Evolutionary conservation across 2,329 filamentous ascomycete species (phyloP).

Genomic region (Zymoseptoria tritici): DNA sequence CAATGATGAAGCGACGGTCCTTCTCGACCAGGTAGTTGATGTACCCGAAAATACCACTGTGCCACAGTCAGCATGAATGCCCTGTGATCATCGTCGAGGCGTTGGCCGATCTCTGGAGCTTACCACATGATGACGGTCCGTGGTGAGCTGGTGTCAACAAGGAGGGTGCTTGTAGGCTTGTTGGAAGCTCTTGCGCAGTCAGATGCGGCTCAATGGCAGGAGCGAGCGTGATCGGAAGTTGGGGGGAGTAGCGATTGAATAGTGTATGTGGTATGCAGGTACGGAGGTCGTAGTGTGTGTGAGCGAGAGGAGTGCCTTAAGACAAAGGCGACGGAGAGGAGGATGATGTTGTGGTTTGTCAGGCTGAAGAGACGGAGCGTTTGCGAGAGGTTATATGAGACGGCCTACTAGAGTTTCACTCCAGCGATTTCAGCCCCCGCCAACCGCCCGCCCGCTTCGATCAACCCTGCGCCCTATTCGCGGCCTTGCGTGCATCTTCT

Average conservation of each 20-base stretch:
- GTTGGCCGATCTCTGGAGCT: neutral
- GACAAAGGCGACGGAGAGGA: neutral
- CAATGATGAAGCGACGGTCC: constrained; percentile 91
- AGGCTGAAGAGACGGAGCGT: neutral
- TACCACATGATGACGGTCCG: constrained; percentile 10
- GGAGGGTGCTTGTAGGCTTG: neutral
- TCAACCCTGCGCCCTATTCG: neutral
- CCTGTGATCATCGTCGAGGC: neutral
- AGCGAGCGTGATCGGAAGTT: neutral
- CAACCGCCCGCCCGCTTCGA: neutral
- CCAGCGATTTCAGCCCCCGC: neutral
- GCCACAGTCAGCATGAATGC: neutral
- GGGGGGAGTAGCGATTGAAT: neutral
- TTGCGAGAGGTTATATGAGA: neutral
- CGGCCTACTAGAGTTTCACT: neutral
- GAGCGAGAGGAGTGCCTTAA: neutral
- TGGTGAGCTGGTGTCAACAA: constrained; percentile 5
- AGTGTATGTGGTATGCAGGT: neutral
- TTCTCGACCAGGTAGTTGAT: constrained; percentile 99
- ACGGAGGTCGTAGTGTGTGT: neutral
- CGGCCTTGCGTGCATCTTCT: neutral
- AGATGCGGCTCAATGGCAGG: neutral
- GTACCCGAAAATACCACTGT: constrained; percentile 81
- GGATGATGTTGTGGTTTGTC: neutral
- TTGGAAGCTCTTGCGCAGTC: neutral